These are phyloP conservation scores for Pichia sp. DNA, from an alignment of 1,139 yeast species.

Conservation along the genomic window DNA sequence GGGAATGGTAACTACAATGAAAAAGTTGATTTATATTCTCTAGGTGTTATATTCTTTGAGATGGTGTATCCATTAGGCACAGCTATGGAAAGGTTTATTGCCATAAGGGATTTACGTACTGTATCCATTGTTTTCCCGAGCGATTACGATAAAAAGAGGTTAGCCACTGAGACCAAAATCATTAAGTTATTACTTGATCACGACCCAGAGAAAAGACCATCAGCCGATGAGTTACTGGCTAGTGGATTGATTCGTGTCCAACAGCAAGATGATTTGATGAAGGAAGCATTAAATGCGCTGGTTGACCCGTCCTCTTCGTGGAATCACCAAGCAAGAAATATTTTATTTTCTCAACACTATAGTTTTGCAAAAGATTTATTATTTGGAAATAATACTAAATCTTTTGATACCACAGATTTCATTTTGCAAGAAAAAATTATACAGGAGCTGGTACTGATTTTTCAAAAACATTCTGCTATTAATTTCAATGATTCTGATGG, in stretches of 20 bases:
- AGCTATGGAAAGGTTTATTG: conserved; percentile 85
- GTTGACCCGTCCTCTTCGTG: conserved; percentile 90
- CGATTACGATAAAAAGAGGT: conserved; percentile 46
- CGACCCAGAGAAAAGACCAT: conserved; percentile 68
- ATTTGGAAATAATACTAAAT: conserved; percentile 45
- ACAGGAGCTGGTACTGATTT: conserved; percentile 49
- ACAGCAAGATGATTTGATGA: conserved; percentile 81
- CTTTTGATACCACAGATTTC: conserved; percentile 28
- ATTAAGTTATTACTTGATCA: conserved; percentile 64
- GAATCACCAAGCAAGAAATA: conserved; percentile 86
- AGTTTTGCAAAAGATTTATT: conserved; percentile 74
- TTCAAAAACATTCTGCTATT: conserved; percentile 79
- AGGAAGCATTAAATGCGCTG: conserved; percentile 77
- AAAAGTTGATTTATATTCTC: conserved; percentile 91
- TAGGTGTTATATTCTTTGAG: conserved; percentile 91
- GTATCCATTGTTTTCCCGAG: conserved; percentile 56
- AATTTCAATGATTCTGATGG: conserved; percentile 56
- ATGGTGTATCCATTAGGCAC: conserved; percentile 81
- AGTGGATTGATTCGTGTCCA: conserved; percentile 84
- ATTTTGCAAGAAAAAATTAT: conserved; percentile 43
- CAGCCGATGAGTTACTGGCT: conserved; percentile 64
- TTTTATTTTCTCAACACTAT: conserved; percentile 76
- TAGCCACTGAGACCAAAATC: conserved; percentile 54
- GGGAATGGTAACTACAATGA: conserved; percentile 71
- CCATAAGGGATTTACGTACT: conserved; percentile 53